These are phyloP conservation scores for Coprinopsis marcescibilis DNA, from an alignment of 768 basidiomycete species.

Conservation along the genomic window DNA sequence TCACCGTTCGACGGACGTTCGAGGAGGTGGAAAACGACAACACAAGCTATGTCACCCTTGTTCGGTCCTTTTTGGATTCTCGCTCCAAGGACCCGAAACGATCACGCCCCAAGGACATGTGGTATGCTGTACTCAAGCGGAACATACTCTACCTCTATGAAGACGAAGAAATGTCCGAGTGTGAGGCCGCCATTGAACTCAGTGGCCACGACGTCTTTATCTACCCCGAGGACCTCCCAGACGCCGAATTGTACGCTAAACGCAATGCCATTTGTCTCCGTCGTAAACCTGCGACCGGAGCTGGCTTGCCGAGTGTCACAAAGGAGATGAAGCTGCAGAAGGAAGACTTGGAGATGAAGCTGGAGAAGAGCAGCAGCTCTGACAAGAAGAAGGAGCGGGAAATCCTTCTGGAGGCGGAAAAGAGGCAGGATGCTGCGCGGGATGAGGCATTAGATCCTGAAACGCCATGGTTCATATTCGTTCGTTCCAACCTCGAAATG, in stretches of 20 bases:
- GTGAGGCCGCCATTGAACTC: constrained; percentile 86
- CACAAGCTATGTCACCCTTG: constrained; percentile 70
- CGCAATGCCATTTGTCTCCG: constrained; percentile 81
- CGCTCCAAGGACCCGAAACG: constrained; percentile 81
- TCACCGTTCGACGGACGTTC: constrained; percentile 76
- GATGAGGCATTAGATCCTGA: constrained; percentile 47
- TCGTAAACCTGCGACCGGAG: constrained; percentile 38
- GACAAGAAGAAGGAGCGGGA: constrained; percentile 31
- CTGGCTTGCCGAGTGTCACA: constrained; percentile 43
- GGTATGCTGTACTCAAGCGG: constrained; percentile 90
- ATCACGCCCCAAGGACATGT: constrained; percentile 85
- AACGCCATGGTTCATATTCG: constrained; percentile 91
- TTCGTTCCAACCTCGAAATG: constrained; percentile 84
- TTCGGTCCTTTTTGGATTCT: constrained; percentile 74
- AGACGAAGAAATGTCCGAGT: constrained; percentile 86
- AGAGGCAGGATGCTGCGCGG: constrained; percentile 38
- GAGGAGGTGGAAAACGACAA: constrained; percentile 59
- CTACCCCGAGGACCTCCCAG: constrained; percentile 66
- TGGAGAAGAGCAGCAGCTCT: constrained; percentile 20
- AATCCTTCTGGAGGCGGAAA: constrained; percentile 29
- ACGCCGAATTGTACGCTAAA: constrained; percentile 89
- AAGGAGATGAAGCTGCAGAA: constrained; percentile 43
- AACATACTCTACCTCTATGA: constrained; percentile 91
- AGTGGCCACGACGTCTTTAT: constrained; percentile 71
- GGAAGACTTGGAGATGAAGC: constrained; percentile 25